These are phyloP conservation scores for Isoetes taiwanensis DNA, from an alignment of 75 land plant species.

Conservation along the genomic window DNA sequence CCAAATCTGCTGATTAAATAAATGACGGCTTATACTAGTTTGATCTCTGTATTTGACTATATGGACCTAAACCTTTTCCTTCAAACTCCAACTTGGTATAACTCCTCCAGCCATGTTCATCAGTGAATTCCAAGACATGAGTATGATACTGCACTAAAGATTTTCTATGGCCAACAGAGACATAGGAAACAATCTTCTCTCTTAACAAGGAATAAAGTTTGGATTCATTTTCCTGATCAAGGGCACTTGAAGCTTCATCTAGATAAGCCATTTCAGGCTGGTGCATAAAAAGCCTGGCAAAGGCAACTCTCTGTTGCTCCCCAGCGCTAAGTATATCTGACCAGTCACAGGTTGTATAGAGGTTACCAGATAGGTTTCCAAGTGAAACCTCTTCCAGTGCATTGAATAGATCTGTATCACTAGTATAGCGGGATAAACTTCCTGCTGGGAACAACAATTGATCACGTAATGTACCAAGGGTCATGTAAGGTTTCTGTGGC, in stretches of 20 bases:
- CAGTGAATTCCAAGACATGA: slow-evolving; percentile 25
- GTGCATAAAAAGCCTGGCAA: slow-evolving; percentile 34
- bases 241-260: slow-evolving; percentile 41
- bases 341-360: slow-evolving; percentile 30
- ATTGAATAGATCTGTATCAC: neutral
- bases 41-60: no score
- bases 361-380: slow-evolving; percentile 25
- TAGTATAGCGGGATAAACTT: neutral
- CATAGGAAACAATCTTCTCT: slow-evolving; percentile 16
- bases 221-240: slow-evolving; percentile 28
- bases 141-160: slow-evolving; percentile 36
- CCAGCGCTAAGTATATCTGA: slow-evolving; percentile 28
- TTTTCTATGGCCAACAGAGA: slow-evolving; percentile 37
- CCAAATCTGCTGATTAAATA: no score
- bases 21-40: no score
- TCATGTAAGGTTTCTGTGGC: slow-evolving; percentile 42
- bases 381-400: slow-evolving; percentile 25
- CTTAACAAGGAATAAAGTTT: slow-evolving; percentile 20
- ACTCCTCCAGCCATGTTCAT: slow-evolving; percentile 17
- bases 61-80: no score
- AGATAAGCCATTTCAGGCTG: slow-evolving; percentile 28
- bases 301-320: slow-evolving; percentile 38
- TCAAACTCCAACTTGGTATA: slow-evolving; percentile 22
- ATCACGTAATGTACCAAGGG: slow-evolving; percentile 32
- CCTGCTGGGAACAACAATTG: slow-evolving; percentile 31